A percentile compares a stretch with the other conserved stretches of the same genome.
Conservation (phyloP, 192 early-diverging fungal genomes). For the Mortierella alpina region DNA sequence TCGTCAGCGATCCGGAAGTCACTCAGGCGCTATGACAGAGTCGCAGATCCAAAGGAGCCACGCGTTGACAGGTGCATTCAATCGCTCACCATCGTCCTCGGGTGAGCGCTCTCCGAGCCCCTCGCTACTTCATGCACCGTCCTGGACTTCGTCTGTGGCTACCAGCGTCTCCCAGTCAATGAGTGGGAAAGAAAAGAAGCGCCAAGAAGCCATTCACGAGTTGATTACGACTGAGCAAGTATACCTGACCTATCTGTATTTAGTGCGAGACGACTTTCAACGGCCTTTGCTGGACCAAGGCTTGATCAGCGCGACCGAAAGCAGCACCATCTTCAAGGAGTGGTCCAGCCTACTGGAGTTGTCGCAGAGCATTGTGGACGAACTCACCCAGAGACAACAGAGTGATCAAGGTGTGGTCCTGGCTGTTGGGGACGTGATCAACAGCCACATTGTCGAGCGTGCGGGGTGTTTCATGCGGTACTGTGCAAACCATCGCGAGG, state of each 20-base stretch:
- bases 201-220: constrained; percentile 87
- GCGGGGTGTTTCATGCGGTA: constrained; percentile 81
- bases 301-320: constrained; percentile 67
- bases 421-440: constrained; percentile 82
- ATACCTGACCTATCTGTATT: constrained; percentile 79
- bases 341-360: constrained; percentile 76
- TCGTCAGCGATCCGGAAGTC: constrained; percentile 42
- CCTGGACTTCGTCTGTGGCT: constrained; percentile 64
- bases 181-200: constrained; percentile 71
- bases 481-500: constrained; percentile 80
- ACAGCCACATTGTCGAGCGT: constrained; percentile 71
- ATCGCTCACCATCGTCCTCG: neutral
- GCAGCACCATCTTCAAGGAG: constrained; percentile 84
- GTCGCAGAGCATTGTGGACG: constrained; percentile 75
- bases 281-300: constrained; percentile 60
- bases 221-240: constrained; percentile 80
- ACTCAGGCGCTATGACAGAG: constrained; percentile 11
- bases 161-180: constrained; percentile 56
- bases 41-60: too few species aligned
- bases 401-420: constrained; percentile 62
- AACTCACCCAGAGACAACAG: constrained; percentile 70
- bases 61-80: too few species aligned
- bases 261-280: constrained; percentile 78
- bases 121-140: constrained; percentile 9
- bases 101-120: constrained; percentile 22